Evolutionary conservation across 129 eudicot genomes (phyloP).

Genomic region (Chrysanthemum makinoi): DNA sequence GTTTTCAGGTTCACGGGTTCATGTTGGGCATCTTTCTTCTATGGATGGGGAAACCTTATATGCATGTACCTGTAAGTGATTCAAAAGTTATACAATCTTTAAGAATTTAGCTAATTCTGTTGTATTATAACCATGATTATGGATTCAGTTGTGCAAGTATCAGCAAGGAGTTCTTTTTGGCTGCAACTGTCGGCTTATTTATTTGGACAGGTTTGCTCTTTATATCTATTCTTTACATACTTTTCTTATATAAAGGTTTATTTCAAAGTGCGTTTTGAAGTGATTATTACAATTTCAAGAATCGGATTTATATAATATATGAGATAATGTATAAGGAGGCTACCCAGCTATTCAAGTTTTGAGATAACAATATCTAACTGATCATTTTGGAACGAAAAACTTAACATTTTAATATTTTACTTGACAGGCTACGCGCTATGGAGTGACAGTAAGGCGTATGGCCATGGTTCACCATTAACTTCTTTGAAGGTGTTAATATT

Average conservation of each 20-base stretch:
- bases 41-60: conserved; percentile 90
- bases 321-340: no score
- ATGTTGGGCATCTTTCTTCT: conserved; percentile 69
- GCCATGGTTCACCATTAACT: conserved; percentile 59
- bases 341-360: no score
- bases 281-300: background rate
- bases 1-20: conserved; percentile 82
- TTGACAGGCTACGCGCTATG: conserved; percentile 64
- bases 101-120: background rate
- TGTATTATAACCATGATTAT: conserved; percentile 8
- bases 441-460: conserved; percentile 80
- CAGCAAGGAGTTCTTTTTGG: conserved; percentile 82
- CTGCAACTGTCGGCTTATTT: conserved; percentile 59
- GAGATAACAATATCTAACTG: no score
- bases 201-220: conserved; percentile 75
- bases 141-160: conserved; percentile 70
- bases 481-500: conserved; percentile 70
- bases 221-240: conserved; percentile 11
- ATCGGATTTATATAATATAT: no score
- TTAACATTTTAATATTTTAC: background rate
- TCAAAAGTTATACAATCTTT: conserved; percentile 12
- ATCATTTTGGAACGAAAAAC: conserved; percentile 6
- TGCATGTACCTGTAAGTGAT: conserved; percentile 74
- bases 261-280: background rate
- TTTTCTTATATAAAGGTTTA: background rate